A percentile compares a stretch with the other conserved stretches of the same genome.
Conservation (phyloP, 169 alveolate species). For the Eimeria mitis region DNA sequence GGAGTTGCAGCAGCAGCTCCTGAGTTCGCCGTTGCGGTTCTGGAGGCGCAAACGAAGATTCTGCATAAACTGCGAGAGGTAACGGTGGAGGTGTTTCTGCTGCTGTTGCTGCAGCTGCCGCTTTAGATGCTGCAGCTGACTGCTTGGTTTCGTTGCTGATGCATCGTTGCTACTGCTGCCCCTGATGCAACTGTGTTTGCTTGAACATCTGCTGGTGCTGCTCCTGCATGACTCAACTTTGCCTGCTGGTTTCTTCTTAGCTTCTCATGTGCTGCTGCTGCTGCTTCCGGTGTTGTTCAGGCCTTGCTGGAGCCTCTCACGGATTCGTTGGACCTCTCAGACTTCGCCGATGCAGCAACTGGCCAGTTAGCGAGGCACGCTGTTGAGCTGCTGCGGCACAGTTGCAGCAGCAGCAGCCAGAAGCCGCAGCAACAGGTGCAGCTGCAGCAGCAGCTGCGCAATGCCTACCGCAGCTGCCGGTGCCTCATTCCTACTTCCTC, state of each 20-base stretch:
- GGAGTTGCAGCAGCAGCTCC: slow-evolving; percentile 24
- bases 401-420: slow-evolving; percentile 28
- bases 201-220: background rate
- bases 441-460: slow-evolving; percentile 25
- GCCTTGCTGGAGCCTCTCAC: slow-evolving; percentile 62
- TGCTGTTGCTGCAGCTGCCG: slow-evolving; percentile 18
- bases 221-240: background rate
- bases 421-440: slow-evolving; percentile 31
- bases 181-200: background rate
- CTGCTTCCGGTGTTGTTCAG: slow-evolving; percentile 19
- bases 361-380: slow-evolving; percentile 19
- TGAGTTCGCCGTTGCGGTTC: slow-evolving; percentile 46
- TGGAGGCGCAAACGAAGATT: slow-evolving; percentile 48
- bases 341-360: background rate
- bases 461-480: slow-evolving; percentile 41
- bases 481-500: slow-evolving; percentile 17
- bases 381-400: slow-evolving; percentile 34
- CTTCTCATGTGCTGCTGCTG: slow-evolving; percentile 23
- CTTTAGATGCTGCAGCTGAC: slow-evolving; percentile 6
- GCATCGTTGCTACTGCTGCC: slow-evolving; percentile 13
- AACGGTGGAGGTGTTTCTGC: background rate
- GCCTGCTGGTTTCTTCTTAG: background rate
- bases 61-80: slow-evolving; percentile 48
- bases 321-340: background rate
- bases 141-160: background rate